Conservation (phyloP, 2,329 filamentous ascomycete genomes). For the Penicillium sp. region DNA sequence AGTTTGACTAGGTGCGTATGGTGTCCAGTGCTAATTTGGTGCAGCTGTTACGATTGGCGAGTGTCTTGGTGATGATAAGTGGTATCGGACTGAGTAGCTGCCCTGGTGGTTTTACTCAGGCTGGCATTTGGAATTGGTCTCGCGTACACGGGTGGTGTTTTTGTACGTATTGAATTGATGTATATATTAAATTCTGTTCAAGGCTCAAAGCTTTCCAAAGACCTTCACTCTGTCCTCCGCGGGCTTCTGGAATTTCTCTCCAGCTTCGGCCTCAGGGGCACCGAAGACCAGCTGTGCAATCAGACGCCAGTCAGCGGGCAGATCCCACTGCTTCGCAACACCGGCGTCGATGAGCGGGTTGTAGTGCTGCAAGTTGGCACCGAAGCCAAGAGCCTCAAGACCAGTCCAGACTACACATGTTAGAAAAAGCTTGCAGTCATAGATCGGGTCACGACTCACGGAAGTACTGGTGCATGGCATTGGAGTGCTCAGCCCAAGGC, state of each 20-base stretch:
- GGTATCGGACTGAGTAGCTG: conserved; percentile 47
- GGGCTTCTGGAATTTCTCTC: conserved; percentile 65
- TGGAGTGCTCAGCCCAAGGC: conserved; percentile 72
- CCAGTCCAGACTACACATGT: conserved; percentile 67
- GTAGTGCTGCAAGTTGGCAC: conserved; percentile 91
- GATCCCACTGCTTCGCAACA: conserved; percentile 68
- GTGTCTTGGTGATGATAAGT: conserved; percentile 58
- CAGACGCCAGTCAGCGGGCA: conserved; percentile 74
- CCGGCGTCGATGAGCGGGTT: conserved; percentile 80
- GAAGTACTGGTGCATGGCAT: conserved; percentile 79
- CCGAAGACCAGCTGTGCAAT: conserved; percentile 86
- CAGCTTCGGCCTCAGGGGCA: conserved; percentile 54
- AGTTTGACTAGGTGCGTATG: conserved; percentile 6
- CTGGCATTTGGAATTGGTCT: too few species aligned
- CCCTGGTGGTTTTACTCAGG: too few species aligned
- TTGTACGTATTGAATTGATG: neutral
- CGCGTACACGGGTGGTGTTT: neutral
- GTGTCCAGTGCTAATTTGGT: neutral
- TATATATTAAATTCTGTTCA: neutral
- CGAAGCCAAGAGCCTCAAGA: conserved; percentile 79
- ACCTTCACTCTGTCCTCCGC: conserved; percentile 69
- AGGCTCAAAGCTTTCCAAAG: conserved; percentile 46
- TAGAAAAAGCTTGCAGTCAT: neutral
- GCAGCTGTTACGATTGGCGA: conserved; percentile 58
- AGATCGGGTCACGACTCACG: conserved; percentile 30